Evolutionary conservation across 2,329 filamentous ascomycete species (phyloP).

Genomic region (Lasiodiplodia sp.): DNA sequence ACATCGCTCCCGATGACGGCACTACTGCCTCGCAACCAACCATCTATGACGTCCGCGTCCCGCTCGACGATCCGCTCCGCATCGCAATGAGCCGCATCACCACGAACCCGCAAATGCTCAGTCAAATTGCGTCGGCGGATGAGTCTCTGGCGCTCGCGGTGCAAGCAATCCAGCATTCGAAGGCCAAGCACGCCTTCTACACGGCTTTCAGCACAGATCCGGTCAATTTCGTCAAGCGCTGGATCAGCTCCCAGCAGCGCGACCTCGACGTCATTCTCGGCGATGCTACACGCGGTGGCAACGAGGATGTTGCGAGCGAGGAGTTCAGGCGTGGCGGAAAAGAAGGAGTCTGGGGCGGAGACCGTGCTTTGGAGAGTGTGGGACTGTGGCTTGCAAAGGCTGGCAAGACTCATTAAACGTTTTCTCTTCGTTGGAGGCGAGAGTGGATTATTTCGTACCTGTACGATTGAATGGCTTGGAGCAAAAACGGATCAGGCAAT

Average conservation of each 20-base stretch:
- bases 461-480: conserved; percentile 20
- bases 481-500: not conserved
- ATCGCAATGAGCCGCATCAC: conserved; percentile 58
- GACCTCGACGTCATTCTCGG: conserved; percentile 89
- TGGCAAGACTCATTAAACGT: conserved; percentile 19
- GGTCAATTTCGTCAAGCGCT: conserved; percentile 81
- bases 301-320: conserved; percentile 62
- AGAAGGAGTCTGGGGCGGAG: conserved; percentile 69
- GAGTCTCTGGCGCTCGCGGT: conserved; percentile 85
- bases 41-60: conserved; percentile 87
- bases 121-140: conserved; percentile 78
- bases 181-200: conserved; percentile 91
- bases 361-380: conserved; percentile 68
- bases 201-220: conserved; percentile 80
- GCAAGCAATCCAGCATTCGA: conserved; percentile 82
- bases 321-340: conserved; percentile 73
- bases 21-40: conserved; percentile 74
- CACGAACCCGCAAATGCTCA: conserved; percentile 75
- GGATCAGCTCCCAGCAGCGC: conserved; percentile 89
- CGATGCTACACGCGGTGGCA: conserved; percentile 70
- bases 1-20: conserved; percentile 72
- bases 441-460: not conserved
- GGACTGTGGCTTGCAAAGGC: conserved; percentile 63
- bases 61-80: conserved; percentile 82
- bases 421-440: not conserved